A percentile compares a stretch with the other conserved stretches of the same genome.
phyloP scores from a whole-genome alignment of 2,329 filamentous ascomycete species.

The Calonectria henricotiae region DNA sequence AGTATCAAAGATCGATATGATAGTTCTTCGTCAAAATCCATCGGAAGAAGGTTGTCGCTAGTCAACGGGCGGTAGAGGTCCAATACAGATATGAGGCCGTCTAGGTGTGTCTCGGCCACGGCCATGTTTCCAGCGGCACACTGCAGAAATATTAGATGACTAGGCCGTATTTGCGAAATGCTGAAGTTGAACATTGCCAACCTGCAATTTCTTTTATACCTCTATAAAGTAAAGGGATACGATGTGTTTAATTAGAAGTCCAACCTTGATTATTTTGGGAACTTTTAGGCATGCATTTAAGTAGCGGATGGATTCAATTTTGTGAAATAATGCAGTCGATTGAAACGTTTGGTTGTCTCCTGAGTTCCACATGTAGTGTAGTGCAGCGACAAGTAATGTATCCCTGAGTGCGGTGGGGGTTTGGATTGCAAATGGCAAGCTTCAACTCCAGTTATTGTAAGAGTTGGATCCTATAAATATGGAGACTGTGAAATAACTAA shows the following conservation, averaged over 20 bases:
- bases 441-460: not conserved
- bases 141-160: not conserved
- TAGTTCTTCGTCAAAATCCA: not conserved
- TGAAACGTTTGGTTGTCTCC: not conserved
- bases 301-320: constrained; percentile 3
- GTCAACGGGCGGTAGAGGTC: not conserved
- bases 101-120: not conserved
- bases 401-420: not conserved
- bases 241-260: not conserved
- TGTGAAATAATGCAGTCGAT: constrained; percentile 6
- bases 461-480: not conserved
- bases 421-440: not conserved
- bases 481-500: not conserved
- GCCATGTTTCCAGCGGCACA: not conserved
- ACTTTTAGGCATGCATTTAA: not conserved
- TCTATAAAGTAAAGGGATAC: constrained; percentile 1
- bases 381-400: constrained; percentile 10
- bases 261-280: not conserved
- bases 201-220: not conserved
- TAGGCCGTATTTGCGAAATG: too few relatives aligned
- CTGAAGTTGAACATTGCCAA: too few relatives aligned
- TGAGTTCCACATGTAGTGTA: constrained; percentile 6
- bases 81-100: constrained; percentile 1
- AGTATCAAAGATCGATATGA: constrained; percentile 6
- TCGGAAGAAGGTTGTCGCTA: not conserved